These are phyloP conservation scores for Naganishia randhawae DNA, from an alignment of 768 basidiomycete species.

Conservation along the genomic window DNA sequence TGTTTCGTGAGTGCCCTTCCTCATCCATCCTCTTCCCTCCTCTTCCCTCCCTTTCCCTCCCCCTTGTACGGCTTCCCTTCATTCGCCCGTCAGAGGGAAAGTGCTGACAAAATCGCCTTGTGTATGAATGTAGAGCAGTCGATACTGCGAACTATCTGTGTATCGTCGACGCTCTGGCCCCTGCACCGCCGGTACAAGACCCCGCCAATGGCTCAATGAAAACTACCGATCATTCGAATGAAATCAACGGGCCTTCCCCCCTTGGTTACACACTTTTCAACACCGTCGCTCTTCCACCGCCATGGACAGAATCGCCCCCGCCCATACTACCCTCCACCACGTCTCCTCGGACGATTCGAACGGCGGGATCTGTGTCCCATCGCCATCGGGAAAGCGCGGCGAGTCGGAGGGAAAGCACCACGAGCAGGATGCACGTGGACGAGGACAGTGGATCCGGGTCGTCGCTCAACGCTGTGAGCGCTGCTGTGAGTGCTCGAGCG, in stretches of 20 bases:
- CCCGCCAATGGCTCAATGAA: background rate
- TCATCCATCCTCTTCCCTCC: too few relatives aligned
- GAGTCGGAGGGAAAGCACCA: too few relatives aligned
- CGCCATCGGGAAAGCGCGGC: too few relatives aligned
- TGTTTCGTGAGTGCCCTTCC: slow-evolving; percentile 7
- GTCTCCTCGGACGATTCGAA: background rate
- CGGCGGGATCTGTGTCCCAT: background rate
- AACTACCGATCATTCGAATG: background rate
- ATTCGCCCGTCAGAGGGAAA: background rate
- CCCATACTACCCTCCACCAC: background rate
- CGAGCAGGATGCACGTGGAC: background rate
- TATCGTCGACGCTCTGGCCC: slow-evolving; percentile 12
- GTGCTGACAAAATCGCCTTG: background rate
- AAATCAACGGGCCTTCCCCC: background rate
- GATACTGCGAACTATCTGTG: background rate
- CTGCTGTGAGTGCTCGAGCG: background rate
- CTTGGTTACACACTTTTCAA: background rate
- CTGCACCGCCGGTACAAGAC: slow-evolving; percentile 1
- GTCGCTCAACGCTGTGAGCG: background rate
- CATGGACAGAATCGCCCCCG: background rate
- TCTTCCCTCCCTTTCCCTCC: too few relatives aligned
- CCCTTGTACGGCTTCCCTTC: background rate
- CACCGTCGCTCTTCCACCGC: background rate
- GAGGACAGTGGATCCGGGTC: background rate
- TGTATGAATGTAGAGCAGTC: background rate